Evolutionary conservation across 2,329 filamentous ascomycete genomes (phyloP).

Genomic region (Penicillium sp.): DNA sequence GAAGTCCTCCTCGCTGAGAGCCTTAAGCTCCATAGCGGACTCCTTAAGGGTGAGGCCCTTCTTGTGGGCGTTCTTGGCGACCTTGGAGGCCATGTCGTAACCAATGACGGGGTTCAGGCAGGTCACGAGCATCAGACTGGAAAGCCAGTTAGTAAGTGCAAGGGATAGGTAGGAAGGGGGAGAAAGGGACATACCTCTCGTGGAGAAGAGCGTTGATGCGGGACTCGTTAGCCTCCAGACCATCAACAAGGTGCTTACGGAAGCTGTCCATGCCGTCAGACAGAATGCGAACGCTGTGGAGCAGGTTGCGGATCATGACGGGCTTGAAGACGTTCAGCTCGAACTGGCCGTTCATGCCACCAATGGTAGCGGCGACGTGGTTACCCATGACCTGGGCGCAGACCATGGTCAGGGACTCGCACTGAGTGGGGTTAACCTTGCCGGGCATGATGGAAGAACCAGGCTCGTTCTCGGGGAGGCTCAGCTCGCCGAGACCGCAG

Average conservation of each 20-base stretch:
- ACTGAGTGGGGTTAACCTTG: conserved; percentile 99
- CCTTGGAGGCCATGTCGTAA: conserved; percentile 95
- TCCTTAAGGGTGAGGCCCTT: conserved; percentile 93
- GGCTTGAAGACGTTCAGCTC: conserved; percentile 99
- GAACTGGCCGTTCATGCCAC: conserved; percentile 96
- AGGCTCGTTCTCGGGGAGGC: conserved; percentile 95
- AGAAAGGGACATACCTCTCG: conserved; percentile 70
- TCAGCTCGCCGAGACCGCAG: conserved; percentile 91
- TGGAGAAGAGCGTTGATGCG: conserved; percentile 88
- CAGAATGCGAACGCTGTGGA: conserved; percentile 87
- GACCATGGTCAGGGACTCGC: conserved; percentile 96
- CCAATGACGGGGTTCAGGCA: conserved; percentile 97
- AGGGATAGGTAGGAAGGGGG: not conserved
- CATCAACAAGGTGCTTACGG: conserved; percentile 86
- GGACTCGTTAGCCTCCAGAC: conserved; percentile 89
- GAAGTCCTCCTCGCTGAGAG: conserved; percentile 85
- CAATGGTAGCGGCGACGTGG: conserved; percentile 87
- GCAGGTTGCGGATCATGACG: conserved; percentile 88
- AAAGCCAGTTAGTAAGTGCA: conserved; percentile 22
- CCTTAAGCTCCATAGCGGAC: conserved; percentile 89
- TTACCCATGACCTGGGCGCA: conserved; percentile 98
- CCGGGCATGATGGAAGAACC: conserved; percentile 98
- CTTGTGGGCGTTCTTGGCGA: conserved; percentile 98
- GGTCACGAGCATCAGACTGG: conserved; percentile 93
- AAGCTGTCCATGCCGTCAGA: conserved; percentile 93